A percentile compares a stretch with the other conserved stretches of the same genome.
phyloP scores from a whole-genome alignment of 768 basidiomycete species.

The Russula sp. region DNA sequence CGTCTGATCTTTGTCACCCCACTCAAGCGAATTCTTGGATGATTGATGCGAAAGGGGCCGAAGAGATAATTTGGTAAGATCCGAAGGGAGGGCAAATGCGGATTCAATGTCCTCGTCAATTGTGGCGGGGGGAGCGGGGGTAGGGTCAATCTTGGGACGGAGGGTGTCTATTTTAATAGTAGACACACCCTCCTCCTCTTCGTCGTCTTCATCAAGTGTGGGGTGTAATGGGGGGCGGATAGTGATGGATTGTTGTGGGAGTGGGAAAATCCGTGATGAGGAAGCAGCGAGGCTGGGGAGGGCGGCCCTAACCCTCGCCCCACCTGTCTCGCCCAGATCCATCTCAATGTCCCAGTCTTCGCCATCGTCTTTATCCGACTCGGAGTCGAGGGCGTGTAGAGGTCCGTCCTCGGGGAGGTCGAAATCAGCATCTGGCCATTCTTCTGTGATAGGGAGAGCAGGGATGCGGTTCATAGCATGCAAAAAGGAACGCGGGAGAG shows the following conservation, averaged over 20 bases:
- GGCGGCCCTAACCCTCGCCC: conserved; percentile 45
- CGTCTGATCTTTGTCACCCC: conserved; percentile 81
- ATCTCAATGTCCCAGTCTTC: conserved; percentile 84
- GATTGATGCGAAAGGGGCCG: conserved; percentile 74
- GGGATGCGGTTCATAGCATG: conserved; percentile 55
- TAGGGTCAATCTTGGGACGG: conserved; percentile 35
- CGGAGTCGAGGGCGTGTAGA: conserved; percentile 55
- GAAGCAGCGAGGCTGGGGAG: conserved; percentile 42
- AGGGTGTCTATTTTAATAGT: conserved; percentile 74
- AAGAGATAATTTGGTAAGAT: conserved; percentile 79
- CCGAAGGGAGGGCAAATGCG: conserved; percentile 74
- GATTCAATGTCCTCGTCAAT: conserved; percentile 79
- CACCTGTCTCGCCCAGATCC: conserved; percentile 58
- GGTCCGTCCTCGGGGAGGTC: conserved; percentile 74
- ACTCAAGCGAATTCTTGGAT: conserved; percentile 82
- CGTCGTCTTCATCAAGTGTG: conserved; percentile 53
- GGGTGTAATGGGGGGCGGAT: conserved; percentile 62
- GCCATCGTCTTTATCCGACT: conserved; percentile 62
- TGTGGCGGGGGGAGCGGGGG: conserved; percentile 26
- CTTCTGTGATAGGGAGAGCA: conserved; percentile 61
- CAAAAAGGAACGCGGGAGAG: conserved; percentile 4
- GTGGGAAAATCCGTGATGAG: conserved; percentile 39
- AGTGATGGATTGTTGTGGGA: conserved; percentile 48
- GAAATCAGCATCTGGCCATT: conserved; percentile 87
- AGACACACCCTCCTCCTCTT: conserved; percentile 78